Base-by-base conservation (phyloP, 768 basidiomycete genomes). In the Suillus decipiens region DNA sequence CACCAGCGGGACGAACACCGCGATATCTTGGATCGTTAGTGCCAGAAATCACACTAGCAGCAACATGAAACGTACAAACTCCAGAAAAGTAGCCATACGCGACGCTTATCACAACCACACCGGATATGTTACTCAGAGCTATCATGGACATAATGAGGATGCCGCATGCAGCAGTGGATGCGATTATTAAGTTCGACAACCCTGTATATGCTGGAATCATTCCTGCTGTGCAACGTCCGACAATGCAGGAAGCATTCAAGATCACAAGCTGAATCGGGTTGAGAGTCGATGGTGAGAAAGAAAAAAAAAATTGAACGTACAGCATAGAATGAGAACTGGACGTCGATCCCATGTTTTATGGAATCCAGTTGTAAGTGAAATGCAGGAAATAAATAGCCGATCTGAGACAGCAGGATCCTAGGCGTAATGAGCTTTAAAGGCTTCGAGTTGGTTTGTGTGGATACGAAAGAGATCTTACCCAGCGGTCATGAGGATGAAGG, bases 311-410 rank as follows among this genome's bases (percentile, higher is more conserved):
- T 14, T 39, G 45, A 14, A 63, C 71, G 33, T 61, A 86, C 86
- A 19, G 79, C 79, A 66, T 87, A 87, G 66, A 87, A 87, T 0
- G 86, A 80, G 19, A 88, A 73, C 28, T 71, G 73, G 1, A 75
- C 62, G 42, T 73, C 70, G 31, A 86, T 74, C 2, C 82, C 82
- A 53, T 84, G 84, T 61, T 75, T 76, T 15, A 85, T 77, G 3
- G 86, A 78, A 53, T 84, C 80, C 8, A 86, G 69, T 67, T 88
- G 87, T 24, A 88, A 73, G 69, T 85, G 87, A 71, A 84, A 87
- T 47, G 82, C 76, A 0, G 86, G 84, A 58, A 82, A 84, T 63
- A 78, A 80, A 37, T 9, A 53, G 10, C 51, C 51, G 5, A 19
- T 11, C 33, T 54, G 51, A 34, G 19, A 77, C 14, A 71, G 55